Evolutionary conservation across 1,284 basidiomycete genomes (phyloP).

Genomic region (Rhodotorula sp.): DNA sequence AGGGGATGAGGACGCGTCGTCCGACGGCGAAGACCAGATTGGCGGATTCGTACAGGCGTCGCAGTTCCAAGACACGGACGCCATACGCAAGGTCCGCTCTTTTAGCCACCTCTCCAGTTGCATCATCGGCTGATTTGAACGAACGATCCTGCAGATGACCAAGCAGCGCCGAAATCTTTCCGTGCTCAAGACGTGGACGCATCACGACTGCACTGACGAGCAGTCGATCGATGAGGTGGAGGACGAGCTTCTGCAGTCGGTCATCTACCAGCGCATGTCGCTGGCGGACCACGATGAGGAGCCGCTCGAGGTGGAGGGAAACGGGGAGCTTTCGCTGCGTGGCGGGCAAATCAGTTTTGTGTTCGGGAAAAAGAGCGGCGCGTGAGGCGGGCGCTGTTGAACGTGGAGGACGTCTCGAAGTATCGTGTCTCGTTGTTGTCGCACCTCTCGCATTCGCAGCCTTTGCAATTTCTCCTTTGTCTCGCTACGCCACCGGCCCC

Average conservation of each 20-base stretch:
- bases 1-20: constrained; percentile 38
- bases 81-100: constrained; percentile 46
- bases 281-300: not conserved
- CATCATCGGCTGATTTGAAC: not conserved
- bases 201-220: constrained; percentile 60
- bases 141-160: constrained; percentile 58
- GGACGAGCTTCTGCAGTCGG: constrained; percentile 41
- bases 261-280: constrained; percentile 23
- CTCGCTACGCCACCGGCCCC: too few relatives aligned
- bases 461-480: too few relatives aligned
- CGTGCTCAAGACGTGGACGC: constrained; percentile 82
- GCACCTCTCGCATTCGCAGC: too few relatives aligned
- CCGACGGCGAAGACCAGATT: constrained; percentile 51
- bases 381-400: too few relatives aligned
- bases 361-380: constrained; percentile 29
- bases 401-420: too few relatives aligned
- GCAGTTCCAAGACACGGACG: constrained; percentile 56
- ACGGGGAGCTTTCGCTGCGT: constrained; percentile 7
- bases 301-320: not conserved
- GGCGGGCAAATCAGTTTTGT: constrained; percentile 35
- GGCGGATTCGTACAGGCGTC: constrained; percentile 71
- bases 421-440: too few relatives aligned
- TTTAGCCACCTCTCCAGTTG: constrained; percentile 28
- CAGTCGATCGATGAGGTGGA: constrained; percentile 37
- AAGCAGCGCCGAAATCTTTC: constrained; percentile 77